Percentiles rank a stretch among this genome's conserved stretches.
These are phyloP conservation scores for Rhynchospora pubera DNA, from an alignment of 176 grass and related monocot species.

Conservation along the genomic window DNA sequence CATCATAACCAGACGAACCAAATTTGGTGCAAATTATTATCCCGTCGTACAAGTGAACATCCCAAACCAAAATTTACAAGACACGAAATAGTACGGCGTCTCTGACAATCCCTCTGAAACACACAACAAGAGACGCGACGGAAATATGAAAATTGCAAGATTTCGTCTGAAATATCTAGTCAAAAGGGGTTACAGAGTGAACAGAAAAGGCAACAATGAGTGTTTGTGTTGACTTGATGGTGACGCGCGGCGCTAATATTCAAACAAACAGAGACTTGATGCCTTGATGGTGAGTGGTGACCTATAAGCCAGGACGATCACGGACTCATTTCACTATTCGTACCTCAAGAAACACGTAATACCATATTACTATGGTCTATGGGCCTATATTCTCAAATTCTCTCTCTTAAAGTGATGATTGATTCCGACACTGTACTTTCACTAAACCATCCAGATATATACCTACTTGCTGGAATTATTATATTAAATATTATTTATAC, in stretches of 20 bases:
- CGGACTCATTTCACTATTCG: not conserved
- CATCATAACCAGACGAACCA: not conserved
- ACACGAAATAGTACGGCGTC: not conserved
- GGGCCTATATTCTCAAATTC: too few species aligned
- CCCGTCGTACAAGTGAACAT: not conserved
- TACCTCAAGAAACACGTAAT: not conserved
- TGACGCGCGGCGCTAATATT: not conserved
- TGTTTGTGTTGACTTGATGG: not conserved
- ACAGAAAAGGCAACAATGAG: not conserved
- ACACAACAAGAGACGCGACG: not conserved
- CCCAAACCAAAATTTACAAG: not conserved
- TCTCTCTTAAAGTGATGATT: too few species aligned
- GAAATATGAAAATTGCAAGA: not conserved
- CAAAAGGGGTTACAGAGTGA: not conserved
- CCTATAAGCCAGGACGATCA: slow-evolving; percentile 8
- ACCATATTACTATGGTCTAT: not conserved
- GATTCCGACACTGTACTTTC: too few species aligned
- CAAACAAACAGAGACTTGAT: not conserved
- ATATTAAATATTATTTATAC: too few species aligned
- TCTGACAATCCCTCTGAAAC: not conserved
- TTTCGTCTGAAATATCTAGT: not conserved
- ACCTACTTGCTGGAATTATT: too few species aligned
- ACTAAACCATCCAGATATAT: too few species aligned
- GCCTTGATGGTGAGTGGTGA: too few species aligned
- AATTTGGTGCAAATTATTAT: not conserved